Percentiles rank a stretch among this genome's conserved stretches.
These are phyloP conservation scores for Aspergillus coremiiformis DNA, from an alignment of 495 filamentous ascomycete genomes.

Conservation along the genomic window DNA sequence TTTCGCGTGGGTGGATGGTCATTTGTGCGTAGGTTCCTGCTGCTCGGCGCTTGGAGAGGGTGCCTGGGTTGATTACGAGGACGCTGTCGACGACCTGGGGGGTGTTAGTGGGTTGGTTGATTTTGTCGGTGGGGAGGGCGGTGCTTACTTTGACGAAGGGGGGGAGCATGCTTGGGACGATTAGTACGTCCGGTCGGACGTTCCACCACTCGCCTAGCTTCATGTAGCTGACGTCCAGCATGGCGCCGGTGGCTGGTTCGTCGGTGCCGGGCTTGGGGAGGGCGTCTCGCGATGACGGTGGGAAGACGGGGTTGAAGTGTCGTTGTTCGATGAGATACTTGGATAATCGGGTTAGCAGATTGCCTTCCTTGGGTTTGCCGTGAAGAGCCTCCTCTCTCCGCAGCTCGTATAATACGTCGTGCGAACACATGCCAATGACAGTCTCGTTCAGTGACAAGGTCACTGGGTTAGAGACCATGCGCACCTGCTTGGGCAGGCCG, in stretches of 20 bases:
- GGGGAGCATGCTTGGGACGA: constrained; percentile 74
- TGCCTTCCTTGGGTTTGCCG: constrained; percentile 46
- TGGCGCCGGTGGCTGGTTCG: constrained; percentile 57
- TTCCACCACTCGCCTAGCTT: constrained; percentile 87
- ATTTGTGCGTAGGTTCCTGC: constrained; percentile 76
- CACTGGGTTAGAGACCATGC: constrained; percentile 80
- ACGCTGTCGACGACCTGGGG: constrained; percentile 77
- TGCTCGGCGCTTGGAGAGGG: constrained; percentile 70
- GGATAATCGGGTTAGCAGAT: constrained; percentile 58
- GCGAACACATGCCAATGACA: constrained; percentile 68
- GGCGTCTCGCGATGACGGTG: constrained; percentile 58
- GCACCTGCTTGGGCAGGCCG: constrained; percentile 64
- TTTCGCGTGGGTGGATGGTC: constrained; percentile 54
- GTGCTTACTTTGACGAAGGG: constrained; percentile 74
- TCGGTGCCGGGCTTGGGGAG: constrained; percentile 55
- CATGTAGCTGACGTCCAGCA: constrained; percentile 75
- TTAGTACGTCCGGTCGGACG: constrained; percentile 74
- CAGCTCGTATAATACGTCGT: constrained; percentile 77
- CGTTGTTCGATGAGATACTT: constrained; percentile 77
- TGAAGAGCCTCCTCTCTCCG: constrained; percentile 64
- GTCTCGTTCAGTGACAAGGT: constrained; percentile 80
- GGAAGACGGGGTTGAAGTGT: constrained; percentile 84
- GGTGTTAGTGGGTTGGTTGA: not conserved
- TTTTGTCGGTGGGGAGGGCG: too few species aligned
- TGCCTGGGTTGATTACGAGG: constrained; percentile 79